These are phyloP conservation scores for Mollisiaceae sp. DNA, from an alignment of 2,329 filamentous ascomycete genomes.

Conservation along the genomic window DNA sequence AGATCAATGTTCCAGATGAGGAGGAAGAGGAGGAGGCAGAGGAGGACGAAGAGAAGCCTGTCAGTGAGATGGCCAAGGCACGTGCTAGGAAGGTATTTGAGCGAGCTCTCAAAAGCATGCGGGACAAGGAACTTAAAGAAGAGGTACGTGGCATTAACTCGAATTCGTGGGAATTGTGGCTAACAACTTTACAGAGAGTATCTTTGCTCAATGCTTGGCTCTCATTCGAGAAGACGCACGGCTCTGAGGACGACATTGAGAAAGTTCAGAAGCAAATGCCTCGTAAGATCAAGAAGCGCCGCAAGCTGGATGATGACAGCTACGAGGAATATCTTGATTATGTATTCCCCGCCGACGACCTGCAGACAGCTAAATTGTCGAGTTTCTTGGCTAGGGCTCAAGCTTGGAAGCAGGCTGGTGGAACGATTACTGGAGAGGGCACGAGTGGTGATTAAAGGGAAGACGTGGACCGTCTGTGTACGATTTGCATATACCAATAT, in stretches of 20 bases:
- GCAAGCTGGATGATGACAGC: conserved; percentile 87
- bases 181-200: conserved; percentile 64
- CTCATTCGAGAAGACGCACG: conserved; percentile 87
- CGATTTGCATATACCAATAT: neutral
- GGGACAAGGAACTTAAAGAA: conserved; percentile 88
- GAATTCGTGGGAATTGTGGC: conserved; percentile 23
- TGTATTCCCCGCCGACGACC: conserved; percentile 94
- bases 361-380: conserved; percentile 81
- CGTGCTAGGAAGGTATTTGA: conserved; percentile 85
- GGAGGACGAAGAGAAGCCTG: conserved; percentile 62
- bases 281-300: conserved; percentile 86
- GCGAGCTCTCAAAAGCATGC: conserved; percentile 84
- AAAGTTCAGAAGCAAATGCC: conserved; percentile 94
- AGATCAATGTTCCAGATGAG: conserved; percentile 87
- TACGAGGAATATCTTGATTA: conserved; percentile 99
- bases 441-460: conserved; percentile 21
- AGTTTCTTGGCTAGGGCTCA: conserved; percentile 85
- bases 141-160: conserved; percentile 57
- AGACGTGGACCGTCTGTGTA: neutral
- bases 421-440: conserved; percentile 35
- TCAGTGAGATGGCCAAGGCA: conserved; percentile 83
- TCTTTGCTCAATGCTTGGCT: conserved; percentile 91
- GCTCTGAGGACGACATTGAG: conserved; percentile 74
- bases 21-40: conserved; percentile 63
- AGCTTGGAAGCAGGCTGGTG: conserved; percentile 60